A percentile compares a stretch with the other conserved stretches of the same genome.
phyloP scores from a whole-genome alignment of 495 filamentous ascomycete genomes.

The Stereocaulon alpinum region DNA sequence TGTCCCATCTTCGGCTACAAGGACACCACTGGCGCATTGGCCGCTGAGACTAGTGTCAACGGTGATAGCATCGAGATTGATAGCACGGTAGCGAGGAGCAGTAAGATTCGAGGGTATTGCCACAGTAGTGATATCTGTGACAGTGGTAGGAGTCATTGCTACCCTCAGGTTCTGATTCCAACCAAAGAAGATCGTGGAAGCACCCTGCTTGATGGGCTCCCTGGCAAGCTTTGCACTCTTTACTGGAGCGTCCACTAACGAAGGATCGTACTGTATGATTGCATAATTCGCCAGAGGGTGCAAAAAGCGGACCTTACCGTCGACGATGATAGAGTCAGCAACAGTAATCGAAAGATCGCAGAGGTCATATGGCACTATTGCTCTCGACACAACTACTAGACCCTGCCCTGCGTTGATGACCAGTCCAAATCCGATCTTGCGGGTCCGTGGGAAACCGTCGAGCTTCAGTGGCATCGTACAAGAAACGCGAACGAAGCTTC shows the following conservation, averaged over 20 bases:
- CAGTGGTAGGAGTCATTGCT: slow-evolving; percentile 84
- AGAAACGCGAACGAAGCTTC: slow-evolving; percentile 86
- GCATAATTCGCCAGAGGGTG: slow-evolving; percentile 98
- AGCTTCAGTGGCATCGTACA: slow-evolving; percentile 91
- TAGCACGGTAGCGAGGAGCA: slow-evolving; percentile 87
- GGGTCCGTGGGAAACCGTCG: slow-evolving; percentile 85
- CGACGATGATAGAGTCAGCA: slow-evolving; percentile 88
- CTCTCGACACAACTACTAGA: slow-evolving; percentile 82
- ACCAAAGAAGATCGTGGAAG: slow-evolving; percentile 88
- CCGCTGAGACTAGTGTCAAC: slow-evolving; percentile 85
- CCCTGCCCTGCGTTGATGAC: slow-evolving; percentile 95
- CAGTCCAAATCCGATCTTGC: slow-evolving; percentile 89
- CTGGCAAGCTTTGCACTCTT: slow-evolving; percentile 74
- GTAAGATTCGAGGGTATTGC: slow-evolving; percentile 87
- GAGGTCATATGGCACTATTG: slow-evolving; percentile 89
- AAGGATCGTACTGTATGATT: slow-evolving; percentile 89
- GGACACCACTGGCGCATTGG: slow-evolving; percentile 90
- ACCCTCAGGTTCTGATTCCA: slow-evolving; percentile 94
- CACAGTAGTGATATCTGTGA: slow-evolving; percentile 96
- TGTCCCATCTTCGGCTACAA: slow-evolving; percentile 79
- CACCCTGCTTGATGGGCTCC: slow-evolving; percentile 75
- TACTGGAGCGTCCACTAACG: slow-evolving; percentile 84
- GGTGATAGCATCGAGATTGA: slow-evolving; percentile 95
- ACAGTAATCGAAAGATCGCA: slow-evolving; percentile 94
- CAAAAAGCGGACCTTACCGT: slow-evolving; percentile 89